A percentile compares a stretch with the other conserved stretches of the same genome.
Evolutionary conservation across 495 filamentous ascomycete genomes (phyloP).

Genomic region (Penicillium fimorum): DNA sequence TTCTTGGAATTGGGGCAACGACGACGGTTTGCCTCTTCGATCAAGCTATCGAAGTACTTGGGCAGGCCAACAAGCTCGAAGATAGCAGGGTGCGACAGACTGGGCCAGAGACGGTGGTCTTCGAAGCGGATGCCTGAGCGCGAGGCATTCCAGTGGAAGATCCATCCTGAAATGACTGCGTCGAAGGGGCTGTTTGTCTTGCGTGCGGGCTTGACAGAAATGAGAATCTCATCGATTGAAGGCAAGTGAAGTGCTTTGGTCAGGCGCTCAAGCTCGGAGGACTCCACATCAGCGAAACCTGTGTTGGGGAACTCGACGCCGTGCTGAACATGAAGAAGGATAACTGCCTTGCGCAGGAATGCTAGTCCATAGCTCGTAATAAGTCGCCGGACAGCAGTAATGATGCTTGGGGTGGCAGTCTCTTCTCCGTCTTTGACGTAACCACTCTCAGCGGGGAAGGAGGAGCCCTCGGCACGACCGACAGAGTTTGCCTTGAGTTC

Average conservation of each 20-base stretch:
- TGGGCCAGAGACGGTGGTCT: constrained; percentile 45
- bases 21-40: constrained; percentile 82
- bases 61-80: constrained; percentile 93
- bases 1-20: constrained; percentile 88
- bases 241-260: constrained; percentile 72
- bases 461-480: constrained; percentile 42
- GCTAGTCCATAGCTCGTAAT: constrained; percentile 79
- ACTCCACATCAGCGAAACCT: constrained; percentile 60
- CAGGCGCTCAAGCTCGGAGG: constrained; percentile 79
- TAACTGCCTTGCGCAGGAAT: constrained; percentile 81
- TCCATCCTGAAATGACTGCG: constrained; percentile 73
- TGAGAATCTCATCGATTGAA: constrained; percentile 74
- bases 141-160: constrained; percentile 59
- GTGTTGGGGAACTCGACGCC: constrained; percentile 84
- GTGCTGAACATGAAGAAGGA: constrained; percentile 83
- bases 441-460: constrained; percentile 42
- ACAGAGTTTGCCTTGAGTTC: constrained; percentile 47
- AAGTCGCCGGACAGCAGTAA: constrained; percentile 50
- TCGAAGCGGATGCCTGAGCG: constrained; percentile 44
- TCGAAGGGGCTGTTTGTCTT: constrained; percentile 40
- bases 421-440: constrained; percentile 47
- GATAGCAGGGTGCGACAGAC: constrained; percentile 79
- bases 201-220: constrained; percentile 36
- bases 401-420: constrained; percentile 36
- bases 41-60: constrained; percentile 86